A percentile compares a stretch with the other conserved stretches of the same genome.
Conservation (phyloP, 805 yeast species). For the Ogataea dorogensis region DNA sequence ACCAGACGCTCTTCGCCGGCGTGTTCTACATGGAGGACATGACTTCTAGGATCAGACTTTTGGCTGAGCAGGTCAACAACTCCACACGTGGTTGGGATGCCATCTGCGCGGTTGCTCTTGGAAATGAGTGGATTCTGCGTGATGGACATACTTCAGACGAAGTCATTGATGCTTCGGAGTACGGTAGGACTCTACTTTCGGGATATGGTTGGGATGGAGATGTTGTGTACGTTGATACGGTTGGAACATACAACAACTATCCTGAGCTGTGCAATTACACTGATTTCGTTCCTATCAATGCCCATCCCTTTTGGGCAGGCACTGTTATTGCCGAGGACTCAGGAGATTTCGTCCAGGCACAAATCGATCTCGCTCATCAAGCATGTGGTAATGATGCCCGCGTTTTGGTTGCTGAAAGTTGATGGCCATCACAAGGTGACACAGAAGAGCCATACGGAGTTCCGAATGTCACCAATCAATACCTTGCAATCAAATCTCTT, state of each 20-base stretch:
- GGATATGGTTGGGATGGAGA: conserved; percentile 50
- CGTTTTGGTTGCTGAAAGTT: background rate
- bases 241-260: conserved; percentile 53
- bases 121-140: conserved; percentile 60
- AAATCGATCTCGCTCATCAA: background rate
- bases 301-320: background rate
- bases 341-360: background rate
- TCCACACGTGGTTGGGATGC: conserved; percentile 56
- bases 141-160: conserved; percentile 46
- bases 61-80: conserved; percentile 44
- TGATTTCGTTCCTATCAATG: conserved; percentile 58
- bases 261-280: conserved; percentile 51
- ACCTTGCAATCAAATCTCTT: background rate
- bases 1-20: conserved; percentile 69
- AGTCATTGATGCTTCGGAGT: conserved; percentile 44
- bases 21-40: conserved; percentile 52
- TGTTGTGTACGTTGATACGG: conserved; percentile 63
- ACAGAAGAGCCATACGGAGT: background rate
- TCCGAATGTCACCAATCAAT: background rate
- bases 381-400: background rate
- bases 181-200: conserved; percentile 45
- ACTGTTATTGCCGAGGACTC: background rate
- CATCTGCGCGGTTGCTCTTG: conserved; percentile 61
- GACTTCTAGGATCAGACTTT: conserved; percentile 39
- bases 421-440: background rate